Evolutionary conservation across 345 rosid species (phyloP).

Genomic region (Syzygium aromaticum): DNA sequence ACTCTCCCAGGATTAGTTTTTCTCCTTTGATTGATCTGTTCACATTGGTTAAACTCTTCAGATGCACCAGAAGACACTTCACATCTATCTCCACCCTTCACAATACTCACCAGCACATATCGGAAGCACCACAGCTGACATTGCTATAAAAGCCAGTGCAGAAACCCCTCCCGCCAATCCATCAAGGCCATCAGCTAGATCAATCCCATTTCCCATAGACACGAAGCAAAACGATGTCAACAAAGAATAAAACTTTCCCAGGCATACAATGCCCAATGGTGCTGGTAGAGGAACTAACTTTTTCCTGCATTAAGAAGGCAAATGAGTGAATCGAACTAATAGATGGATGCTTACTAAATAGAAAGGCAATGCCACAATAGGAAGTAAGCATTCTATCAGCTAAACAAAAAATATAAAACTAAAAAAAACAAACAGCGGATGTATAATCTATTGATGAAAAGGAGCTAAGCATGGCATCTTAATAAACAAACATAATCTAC

Average conservation of each 20-base stretch:
- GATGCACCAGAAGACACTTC: not conserved
- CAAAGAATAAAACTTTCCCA: constrained; percentile 60
- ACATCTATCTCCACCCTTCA: not conserved
- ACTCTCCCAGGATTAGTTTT: not conserved
- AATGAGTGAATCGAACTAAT: not conserved
- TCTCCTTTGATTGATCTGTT: not conserved
- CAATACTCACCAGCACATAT: constrained; percentile 70
- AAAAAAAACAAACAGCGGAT: not conserved
- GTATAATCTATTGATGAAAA: not conserved
- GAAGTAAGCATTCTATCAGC: not conserved
- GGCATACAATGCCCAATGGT: constrained; percentile 67
- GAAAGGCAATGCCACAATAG: not conserved
- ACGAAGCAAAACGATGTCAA: constrained; percentile 76
- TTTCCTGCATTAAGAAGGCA: constrained; percentile 46
- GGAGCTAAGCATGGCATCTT: not conserved
- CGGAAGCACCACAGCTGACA: constrained; percentile 89
- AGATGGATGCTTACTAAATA: not conserved
- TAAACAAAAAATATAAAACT: not conserved
- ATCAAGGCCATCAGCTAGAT: constrained; percentile 73
- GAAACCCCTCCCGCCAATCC: constrained; percentile 88
- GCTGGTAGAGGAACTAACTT: constrained; percentile 77
- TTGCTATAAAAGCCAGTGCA: constrained; percentile 72
- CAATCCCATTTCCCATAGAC: constrained; percentile 73
- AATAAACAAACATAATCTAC: not conserved
- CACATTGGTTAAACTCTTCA: not conserved